Base-by-base conservation (phyloP, 2,329 filamentous ascomycete species). In the Fusarium penzigii region DNA sequence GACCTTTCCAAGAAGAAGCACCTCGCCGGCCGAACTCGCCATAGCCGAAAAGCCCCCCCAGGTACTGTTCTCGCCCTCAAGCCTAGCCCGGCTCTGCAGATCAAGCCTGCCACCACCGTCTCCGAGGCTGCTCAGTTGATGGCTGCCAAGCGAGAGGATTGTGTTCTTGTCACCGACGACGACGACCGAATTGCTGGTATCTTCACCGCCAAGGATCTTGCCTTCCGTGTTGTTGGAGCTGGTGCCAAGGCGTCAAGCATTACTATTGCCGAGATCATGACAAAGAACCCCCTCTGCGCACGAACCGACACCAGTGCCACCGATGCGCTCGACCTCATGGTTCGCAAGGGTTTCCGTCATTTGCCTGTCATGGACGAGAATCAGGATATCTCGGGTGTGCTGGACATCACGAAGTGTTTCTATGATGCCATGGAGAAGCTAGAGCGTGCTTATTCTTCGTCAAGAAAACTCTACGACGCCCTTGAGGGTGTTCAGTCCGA, bases 381-480 rank as follows among this genome's bases (percentile, higher is more conserved):
- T 73, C 94, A 99, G 75, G 93, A 99, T 69, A 99, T 99, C 57
- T 96, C 92, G 8, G 94, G 94, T 78, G 92, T 99, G 62, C 79
- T 99, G 49, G 94, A 99, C 73, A 99, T 99, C 65, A 99, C 94
- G 51, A 99, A 97, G 76, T 99, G 94, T 76, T 99, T 99, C 75
- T 99, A 99, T 75, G 94, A 99, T 75, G 94, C 94, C 41, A 99
- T 99, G 94, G 94, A 99, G 79, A 99, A 99, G 79, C 78, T 99
- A 55, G 94, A 99, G 79, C 88, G 94, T 46, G 94, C 94, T 46
- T 99, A 99, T 72, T 92, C 91, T 60, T 97, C 94, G 14, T 99
- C 94, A n/a, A 86, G 94, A 63, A 96, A 97, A 75, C 83, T 99
- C 17, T 97, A 99, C 72, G 94, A 97, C 78, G 94, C 94, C 34